A percentile compares a stretch with the other conserved stretches of the same genome.
Evolutionary conservation across 1,284 basidiomycete genomes (phyloP).

Genomic region (Xerocomus alliaceus): DNA sequence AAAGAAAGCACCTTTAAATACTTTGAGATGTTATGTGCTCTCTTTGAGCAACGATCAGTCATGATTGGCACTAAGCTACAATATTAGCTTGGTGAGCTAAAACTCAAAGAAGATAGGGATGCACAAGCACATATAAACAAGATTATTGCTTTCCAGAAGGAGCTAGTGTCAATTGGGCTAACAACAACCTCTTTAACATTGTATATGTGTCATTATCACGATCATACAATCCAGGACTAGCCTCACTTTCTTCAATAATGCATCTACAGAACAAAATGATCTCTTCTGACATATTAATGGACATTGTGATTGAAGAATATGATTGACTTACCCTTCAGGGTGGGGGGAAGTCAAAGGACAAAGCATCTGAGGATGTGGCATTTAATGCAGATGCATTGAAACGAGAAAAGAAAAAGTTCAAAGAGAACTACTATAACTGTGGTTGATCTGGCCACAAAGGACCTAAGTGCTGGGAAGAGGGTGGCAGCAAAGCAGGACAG

Average conservation of each 20-base stretch:
- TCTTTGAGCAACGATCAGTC: background rate
- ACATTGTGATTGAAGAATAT: background rate
- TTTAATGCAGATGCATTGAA: background rate
- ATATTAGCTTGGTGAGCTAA: background rate
- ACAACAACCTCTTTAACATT: background rate
- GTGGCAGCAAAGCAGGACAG: conserved; percentile 15
- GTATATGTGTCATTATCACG: background rate
- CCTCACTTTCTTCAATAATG: background rate
- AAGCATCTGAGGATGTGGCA: background rate
- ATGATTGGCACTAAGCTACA: background rate
- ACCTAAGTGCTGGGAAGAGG: conserved; percentile 14
- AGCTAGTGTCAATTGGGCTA: background rate
- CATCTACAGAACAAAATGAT: background rate
- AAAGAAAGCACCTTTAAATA: background rate
- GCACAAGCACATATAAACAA: background rate
- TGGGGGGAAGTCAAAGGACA: background rate
- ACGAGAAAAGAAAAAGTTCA: background rate
- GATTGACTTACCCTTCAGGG: background rate
- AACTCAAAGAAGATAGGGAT: background rate
- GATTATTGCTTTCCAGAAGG: background rate
- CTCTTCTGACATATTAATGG: background rate
- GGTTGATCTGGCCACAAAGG: conserved; percentile 1
- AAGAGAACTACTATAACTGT: conserved; percentile 3
- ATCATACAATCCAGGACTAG: background rate
- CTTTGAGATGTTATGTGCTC: background rate